Percentiles rank a stretch among this genome's conserved stretches.
These are phyloP conservation scores for Penicillium fimorum DNA, from an alignment of 495 filamentous ascomycete species.

Conservation along the genomic window DNA sequence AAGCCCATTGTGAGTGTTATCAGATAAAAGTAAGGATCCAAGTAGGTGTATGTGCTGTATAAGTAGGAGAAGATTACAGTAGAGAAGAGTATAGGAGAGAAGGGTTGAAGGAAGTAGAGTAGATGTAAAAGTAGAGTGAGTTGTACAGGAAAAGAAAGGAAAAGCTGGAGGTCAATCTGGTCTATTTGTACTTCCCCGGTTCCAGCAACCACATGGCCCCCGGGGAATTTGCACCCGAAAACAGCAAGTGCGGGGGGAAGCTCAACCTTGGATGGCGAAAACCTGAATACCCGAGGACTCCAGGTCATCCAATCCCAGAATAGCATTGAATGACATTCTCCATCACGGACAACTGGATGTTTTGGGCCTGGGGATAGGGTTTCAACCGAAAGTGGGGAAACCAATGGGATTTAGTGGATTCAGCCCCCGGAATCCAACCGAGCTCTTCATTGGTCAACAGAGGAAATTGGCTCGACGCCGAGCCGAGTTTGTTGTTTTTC, in stretches of 20 bases:
- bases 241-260: slow-evolving; percentile 7
- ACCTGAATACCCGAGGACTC: too few species aligned
- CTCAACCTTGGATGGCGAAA: not conserved
- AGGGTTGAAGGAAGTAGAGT: not conserved
- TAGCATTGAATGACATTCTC: not conserved
- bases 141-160: slow-evolving; percentile 6
- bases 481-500: slow-evolving; percentile 5
- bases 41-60: slow-evolving; percentile 1
- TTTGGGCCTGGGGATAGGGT: slow-evolving; percentile 12
- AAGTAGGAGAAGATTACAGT: not conserved
- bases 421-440: slow-evolving; percentile 3
- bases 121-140: not conserved
- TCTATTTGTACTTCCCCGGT: slow-evolving; percentile 19
- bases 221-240: slow-evolving; percentile 15
- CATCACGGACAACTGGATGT: not conserved
- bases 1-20: slow-evolving; percentile 35
- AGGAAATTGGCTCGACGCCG: slow-evolving; percentile 14
- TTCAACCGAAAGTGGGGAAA: not conserved
- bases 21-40: not conserved
- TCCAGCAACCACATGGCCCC: slow-evolving; percentile 14
- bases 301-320: slow-evolving; percentile 1
- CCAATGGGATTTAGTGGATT: slow-evolving; percentile 1
- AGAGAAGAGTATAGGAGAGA: slow-evolving; percentile 5
- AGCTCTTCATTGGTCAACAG: slow-evolving; percentile 1
- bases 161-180: slow-evolving; percentile 1